Base-by-base conservation (phyloP, 345 rosid genomes). In the Hypericum androsaemum region DNA sequence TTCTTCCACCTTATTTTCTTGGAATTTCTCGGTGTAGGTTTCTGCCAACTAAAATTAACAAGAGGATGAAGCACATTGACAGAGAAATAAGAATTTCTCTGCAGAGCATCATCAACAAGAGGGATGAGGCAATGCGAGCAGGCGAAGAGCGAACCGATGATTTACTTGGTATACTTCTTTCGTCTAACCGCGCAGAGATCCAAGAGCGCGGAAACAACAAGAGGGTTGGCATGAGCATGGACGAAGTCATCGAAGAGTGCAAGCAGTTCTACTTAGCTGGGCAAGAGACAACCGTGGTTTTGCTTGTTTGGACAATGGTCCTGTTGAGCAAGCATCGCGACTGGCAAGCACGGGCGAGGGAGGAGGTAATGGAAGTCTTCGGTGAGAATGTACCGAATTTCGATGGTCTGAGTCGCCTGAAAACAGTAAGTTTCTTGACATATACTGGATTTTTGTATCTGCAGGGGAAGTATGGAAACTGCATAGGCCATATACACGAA, bases 111-210 rank as follows among this genome's bases (percentile, higher is more conserved):
- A 58, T 77, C 12, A 39, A 53, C 39, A 71, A 68, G 58, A 64
- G 74, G 37, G 79, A 73, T 60, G 71, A 62, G 15, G 67, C 72
- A 1, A 58, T 63, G 46, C 66, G 57, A 37, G 55, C 52, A 1
- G 67, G 82, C 9, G 71, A 72, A 56, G 61, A 43, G 7, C 44
- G 35, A 0, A 69, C 47, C 3, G 47, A 73, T 50, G 79, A 80
- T 58, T 60, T 80, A 42, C 38, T 80, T 56, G 81, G 79, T 32
- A 12, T 80, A 56, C 49, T 80, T 37, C 59, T 76, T 39, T 74
- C 68, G 44, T 73, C 81, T 2, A 79, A 65, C 54, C 44, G 54
- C 13, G 53, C 14, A 43, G 74, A 75, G 56, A 67, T 73, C 40
- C 65, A 65, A 40, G 71, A 71, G 28, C 43, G 56, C 16, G 47